These are phyloP conservation scores for Kodamaea anthophila DNA, from an alignment of 1,139 yeast genomes.

Conservation along the genomic window DNA sequence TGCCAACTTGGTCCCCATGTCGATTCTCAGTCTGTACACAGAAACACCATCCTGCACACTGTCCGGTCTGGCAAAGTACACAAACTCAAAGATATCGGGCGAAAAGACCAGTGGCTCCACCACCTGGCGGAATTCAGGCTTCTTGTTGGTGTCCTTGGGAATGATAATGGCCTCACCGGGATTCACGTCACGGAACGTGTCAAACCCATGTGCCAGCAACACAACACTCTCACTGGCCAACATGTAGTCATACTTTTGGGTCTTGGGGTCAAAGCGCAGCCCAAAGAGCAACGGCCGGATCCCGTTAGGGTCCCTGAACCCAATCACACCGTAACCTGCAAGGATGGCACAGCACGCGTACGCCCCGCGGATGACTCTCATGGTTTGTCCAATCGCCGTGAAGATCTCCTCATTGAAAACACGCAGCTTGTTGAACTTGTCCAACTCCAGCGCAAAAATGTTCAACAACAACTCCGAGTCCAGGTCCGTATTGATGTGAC, in stretches of 20 bases:
- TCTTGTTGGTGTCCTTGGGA: conserved; percentile 53
- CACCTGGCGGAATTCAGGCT: conserved; percentile 82
- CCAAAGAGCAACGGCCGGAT: conserved; percentile 88
- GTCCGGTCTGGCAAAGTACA: conserved; percentile 96
- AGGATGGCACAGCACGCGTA: conserved; percentile 93
- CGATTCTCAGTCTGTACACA: conserved; percentile 86
- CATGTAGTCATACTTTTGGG: conserved; percentile 78
- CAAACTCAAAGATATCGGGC: conserved; percentile 96
- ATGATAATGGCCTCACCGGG: conserved; percentile 98
- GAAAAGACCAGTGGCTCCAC: conserved; percentile 74
- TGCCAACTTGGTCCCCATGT: conserved; percentile 92
- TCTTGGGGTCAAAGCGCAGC: conserved; percentile 62
- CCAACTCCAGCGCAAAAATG: conserved; percentile 86
- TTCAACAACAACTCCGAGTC: conserved; percentile 89
- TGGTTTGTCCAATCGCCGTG: conserved; percentile 78
- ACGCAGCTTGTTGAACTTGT: conserved; percentile 86
- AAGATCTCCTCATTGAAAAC: conserved; percentile 88
- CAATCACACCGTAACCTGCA: conserved; percentile 93
- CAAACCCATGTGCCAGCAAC: conserved; percentile 86
- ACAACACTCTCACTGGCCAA: conserved; percentile 94
- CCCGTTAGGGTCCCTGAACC: conserved; percentile 96
- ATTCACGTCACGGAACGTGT: conserved; percentile 67
- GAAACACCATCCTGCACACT: conserved; percentile 93
- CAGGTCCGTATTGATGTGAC: conserved; percentile 95
- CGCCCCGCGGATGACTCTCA: conserved; percentile 80